These are phyloP conservation scores for Daedalea quercina DNA, from an alignment of 768 basidiomycete species.

Conservation along the genomic window DNA sequence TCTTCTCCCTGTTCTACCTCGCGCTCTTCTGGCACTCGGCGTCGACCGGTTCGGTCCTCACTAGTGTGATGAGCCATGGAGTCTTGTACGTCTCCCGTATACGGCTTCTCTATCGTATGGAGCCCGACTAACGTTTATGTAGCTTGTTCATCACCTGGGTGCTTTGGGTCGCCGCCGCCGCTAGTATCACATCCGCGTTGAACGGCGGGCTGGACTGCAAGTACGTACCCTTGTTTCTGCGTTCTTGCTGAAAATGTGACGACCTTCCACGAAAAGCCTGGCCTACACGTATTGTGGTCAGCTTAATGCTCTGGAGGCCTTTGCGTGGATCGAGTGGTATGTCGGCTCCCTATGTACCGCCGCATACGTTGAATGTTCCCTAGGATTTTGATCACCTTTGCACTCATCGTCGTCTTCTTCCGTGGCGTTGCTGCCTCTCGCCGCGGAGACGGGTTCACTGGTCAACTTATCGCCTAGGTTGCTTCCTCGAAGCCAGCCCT, in stretches of 20 bases:
- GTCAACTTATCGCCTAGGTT: slow-evolving; percentile 35
- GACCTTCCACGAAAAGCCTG: slow-evolving; percentile 23
- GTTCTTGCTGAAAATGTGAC: neutral
- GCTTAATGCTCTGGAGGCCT: slow-evolving; percentile 67
- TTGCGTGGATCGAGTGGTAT: slow-evolving; percentile 72
- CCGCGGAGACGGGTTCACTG: slow-evolving; percentile 62
- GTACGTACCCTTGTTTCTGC: slow-evolving; percentile 27
- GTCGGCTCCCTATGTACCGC: slow-evolving; percentile 13
- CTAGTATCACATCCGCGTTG: slow-evolving; percentile 57
- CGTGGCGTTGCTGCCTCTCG: slow-evolving; percentile 54
- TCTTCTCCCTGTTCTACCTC: slow-evolving; percentile 45
- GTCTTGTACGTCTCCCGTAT: slow-evolving; percentile 43
- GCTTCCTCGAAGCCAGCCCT: neutral
- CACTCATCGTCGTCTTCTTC: slow-evolving; percentile 49
- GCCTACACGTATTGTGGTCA: slow-evolving; percentile 62
- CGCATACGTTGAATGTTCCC: neutral
- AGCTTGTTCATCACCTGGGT: slow-evolving; percentile 71
- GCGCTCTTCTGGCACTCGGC: slow-evolving; percentile 47
- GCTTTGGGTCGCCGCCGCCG: slow-evolving; percentile 70
- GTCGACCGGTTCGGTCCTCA: slow-evolving; percentile 38
- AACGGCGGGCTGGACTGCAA: slow-evolving; percentile 68
- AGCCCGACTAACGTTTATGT: neutral
- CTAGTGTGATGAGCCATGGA: slow-evolving; percentile 58
- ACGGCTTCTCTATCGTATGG: neutral
- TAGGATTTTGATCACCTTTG: slow-evolving; percentile 62